Conservation (phyloP, 1,139 yeast species). For the Diutina sp. region DNA sequence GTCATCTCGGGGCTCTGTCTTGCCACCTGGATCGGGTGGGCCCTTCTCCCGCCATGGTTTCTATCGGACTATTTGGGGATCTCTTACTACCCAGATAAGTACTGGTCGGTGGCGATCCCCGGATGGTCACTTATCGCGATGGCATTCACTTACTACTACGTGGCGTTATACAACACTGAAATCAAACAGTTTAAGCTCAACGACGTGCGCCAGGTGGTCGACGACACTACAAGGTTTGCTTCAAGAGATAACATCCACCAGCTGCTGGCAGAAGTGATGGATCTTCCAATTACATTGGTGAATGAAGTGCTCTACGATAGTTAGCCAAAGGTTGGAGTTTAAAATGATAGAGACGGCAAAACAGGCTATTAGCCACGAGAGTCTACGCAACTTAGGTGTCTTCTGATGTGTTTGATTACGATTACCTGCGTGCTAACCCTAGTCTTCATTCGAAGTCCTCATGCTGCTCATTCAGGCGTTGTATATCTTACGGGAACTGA, state of each 20-base stretch:
- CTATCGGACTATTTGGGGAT: slow-evolving; percentile 40
- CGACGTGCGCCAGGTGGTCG: slow-evolving; percentile 54
- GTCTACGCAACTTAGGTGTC: too few relatives aligned
- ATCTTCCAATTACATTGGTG: slow-evolving; percentile 61
- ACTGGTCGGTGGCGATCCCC: slow-evolving; percentile 81
- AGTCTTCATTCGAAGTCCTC: too few relatives aligned
- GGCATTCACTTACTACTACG: slow-evolving; percentile 58
- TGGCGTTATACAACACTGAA: slow-evolving; percentile 65
- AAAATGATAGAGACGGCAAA: not conserved
- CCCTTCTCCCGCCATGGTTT: slow-evolving; percentile 44
- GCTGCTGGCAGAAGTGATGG: slow-evolving; percentile 77
- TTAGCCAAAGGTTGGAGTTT: slow-evolving; percentile 3
- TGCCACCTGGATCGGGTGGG: slow-evolving; percentile 53
- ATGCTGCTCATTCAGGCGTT: too few relatives aligned
- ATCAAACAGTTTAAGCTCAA: slow-evolving; percentile 46
- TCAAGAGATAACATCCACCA: slow-evolving; percentile 22
- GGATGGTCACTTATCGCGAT: slow-evolving; percentile 54
- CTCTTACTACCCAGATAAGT: slow-evolving; percentile 68
- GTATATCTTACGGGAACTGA: too few relatives aligned
- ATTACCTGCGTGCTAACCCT: too few relatives aligned
- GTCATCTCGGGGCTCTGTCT: slow-evolving; percentile 44
- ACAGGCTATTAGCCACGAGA: not conserved
- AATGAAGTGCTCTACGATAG: slow-evolving; percentile 48
- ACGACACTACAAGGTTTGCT: slow-evolving; percentile 47
- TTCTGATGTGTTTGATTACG: too few relatives aligned